Conservation (phyloP, 495 filamentous ascomycete species). For the Cercophora samala region DNA sequence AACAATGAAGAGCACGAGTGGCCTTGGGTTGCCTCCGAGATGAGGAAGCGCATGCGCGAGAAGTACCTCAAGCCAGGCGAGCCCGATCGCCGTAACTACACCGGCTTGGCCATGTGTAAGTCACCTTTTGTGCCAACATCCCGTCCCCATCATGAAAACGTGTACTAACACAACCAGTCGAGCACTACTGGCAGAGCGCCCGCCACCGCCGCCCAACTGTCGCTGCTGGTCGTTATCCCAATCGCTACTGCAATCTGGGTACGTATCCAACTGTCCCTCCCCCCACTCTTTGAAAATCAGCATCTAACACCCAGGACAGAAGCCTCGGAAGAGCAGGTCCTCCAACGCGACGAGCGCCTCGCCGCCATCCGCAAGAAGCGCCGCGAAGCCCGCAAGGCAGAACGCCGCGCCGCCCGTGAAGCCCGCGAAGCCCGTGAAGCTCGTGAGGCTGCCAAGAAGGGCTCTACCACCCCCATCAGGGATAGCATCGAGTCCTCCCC, state of each 20-base stretch:
- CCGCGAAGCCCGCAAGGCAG: no score
- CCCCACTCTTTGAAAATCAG: background rate
- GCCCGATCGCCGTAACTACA: slow-evolving; percentile 35
- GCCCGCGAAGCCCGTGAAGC: no score
- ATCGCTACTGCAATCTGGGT: background rate
- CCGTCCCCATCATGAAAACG: no score
- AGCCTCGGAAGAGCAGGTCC: no score
- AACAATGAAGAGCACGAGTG: slow-evolving; percentile 31
- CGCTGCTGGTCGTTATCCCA: slow-evolving; percentile 18
- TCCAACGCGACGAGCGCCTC: no score
- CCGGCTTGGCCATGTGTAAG: slow-evolving; percentile 40
- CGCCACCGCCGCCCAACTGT: slow-evolving; percentile 33
- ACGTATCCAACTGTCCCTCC: background rate
- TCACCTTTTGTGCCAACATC: background rate
- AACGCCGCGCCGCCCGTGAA: no score
- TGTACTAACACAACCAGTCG: slow-evolving; percentile 37
- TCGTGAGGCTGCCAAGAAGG: no score
- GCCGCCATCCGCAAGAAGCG: no score
- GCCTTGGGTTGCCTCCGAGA: slow-evolving; percentile 31
- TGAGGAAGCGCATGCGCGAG: slow-evolving; percentile 32
- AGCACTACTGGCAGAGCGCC: slow-evolving; percentile 46
- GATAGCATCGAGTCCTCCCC: no score
- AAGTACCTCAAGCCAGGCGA: background rate
- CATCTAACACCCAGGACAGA: background rate
- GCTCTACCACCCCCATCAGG: no score